Evolutionary conservation across 352 stramenopile genomes (phyloP), one percentile per base, ranked within the genome.

Genomic region (Discostella stelligera): DNA sequence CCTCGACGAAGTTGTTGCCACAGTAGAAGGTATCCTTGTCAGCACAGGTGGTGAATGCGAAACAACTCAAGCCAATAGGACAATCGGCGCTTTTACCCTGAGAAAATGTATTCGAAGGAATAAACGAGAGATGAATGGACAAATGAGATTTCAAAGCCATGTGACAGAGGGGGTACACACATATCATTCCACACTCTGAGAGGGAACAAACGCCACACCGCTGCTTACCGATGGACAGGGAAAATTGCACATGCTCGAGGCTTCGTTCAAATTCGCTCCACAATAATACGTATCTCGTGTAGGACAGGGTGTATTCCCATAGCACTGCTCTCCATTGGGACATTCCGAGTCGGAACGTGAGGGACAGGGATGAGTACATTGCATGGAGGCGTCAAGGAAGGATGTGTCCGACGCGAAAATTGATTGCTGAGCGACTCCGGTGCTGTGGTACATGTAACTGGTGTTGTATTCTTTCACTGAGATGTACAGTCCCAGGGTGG

Each of bases 31-130:
- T 69, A 32, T 74, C 53, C 55, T 74, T 79, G 55, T 79, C 72
- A 14, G 72, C 72, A 60, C 79, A 85, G 9, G 68, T 85, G 25
- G 79, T 85, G 44, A 80, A 85, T 27, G 79, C 79, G 54, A 85
- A 85, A 37, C 79, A 85, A 14, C 63, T 77, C 21, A 85, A 10
- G 32, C 46, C 46, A 9, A 16, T 37, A 46, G 48, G 50, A 32
- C 48, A 60, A 13, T 62, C 62, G 11, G 10, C 6, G 30, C 21
- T 54, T 52, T 32, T 21, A 18, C 56, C 56, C 30, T 52, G 32
- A 23, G 7, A 10, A 49, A 27, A 10, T 46, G 4, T 67, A 41
- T 14, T 20, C 8, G 20, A 20, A 18, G 7, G 27, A 27, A 25
- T 8, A 8, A 44, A 44, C 37, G 37, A 44, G 37, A 44, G 37